phyloP scores from a whole-genome alignment of 1,139 yeast genomes.

The Ogataea hybrid region DNA sequence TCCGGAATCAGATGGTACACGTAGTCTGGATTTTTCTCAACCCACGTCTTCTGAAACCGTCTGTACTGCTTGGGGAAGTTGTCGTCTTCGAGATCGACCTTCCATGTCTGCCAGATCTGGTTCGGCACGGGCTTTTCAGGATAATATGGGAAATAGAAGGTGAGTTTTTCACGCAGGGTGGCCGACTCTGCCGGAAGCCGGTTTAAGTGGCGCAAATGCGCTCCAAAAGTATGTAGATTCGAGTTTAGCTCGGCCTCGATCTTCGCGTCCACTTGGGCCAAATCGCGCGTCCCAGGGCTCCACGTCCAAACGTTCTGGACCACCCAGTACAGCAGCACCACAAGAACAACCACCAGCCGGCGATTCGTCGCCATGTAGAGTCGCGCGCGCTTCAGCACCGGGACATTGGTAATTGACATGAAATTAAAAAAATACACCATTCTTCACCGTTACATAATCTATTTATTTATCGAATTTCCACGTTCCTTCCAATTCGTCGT shows the following conservation, averaged over 20 bases:
- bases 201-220: constrained; percentile 32
- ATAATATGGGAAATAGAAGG: constrained; percentile 72
- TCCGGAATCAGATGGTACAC: constrained; percentile 64
- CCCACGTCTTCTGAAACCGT: constrained; percentile 50
- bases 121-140: constrained; percentile 41
- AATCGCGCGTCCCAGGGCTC: not conserved
- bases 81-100: constrained; percentile 53
- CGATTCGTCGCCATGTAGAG: constrained; percentile 5
- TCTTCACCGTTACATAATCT: constrained; percentile 5
- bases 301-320: constrained; percentile 5
- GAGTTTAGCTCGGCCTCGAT: constrained; percentile 35
- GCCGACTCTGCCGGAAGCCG: constrained; percentile 35
- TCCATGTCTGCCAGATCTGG: constrained; percentile 97
- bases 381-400: constrained; percentile 3
- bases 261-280: not conserved
- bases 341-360: constrained; percentile 4
- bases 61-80: constrained; percentile 51
- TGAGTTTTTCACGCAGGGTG: constrained; percentile 54
- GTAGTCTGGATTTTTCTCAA: constrained; percentile 51
- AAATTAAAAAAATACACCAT: not conserved
- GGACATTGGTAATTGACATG: constrained; percentile 2
- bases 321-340: constrained; percentile 5
- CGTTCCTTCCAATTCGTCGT: constrained; percentile 50
- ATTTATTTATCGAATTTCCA: constrained; percentile 20
- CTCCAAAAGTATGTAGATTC: constrained; percentile 41